Evolutionary conservation across 192 early-diverging fungal species (phyloP).

Genomic region (Diversispora eburnea): DNA sequence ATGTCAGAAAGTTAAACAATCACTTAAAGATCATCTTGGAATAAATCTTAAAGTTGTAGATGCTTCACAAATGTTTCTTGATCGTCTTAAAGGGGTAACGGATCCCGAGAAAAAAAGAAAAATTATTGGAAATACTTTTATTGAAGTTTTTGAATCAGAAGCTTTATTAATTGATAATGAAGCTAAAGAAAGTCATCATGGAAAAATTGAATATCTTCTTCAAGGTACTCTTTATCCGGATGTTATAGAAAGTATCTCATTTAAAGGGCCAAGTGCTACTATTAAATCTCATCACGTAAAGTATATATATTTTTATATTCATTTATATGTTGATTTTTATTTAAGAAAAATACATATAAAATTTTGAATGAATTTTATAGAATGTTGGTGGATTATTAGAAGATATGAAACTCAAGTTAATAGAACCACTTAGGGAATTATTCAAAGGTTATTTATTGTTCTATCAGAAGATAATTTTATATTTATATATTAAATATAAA

Average conservation of each 20-base stretch:
- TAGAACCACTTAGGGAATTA: constrained; percentile 96
- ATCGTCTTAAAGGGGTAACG: constrained; percentile 82
- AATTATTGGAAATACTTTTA: constrained; percentile 98
- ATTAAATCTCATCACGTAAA: constrained; percentile 97
- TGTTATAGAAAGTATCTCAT: constrained; percentile 97
- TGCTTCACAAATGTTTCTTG: constrained; percentile 80
- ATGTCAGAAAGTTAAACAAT: constrained; percentile 80
- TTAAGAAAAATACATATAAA: not conserved
- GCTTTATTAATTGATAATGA: constrained; percentile 81
- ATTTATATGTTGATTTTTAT: not conserved
- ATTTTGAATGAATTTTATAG: constrained; percentile 29
- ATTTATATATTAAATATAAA: not conserved
- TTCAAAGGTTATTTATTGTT: constrained; percentile 64
- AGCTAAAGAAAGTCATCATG: constrained; percentile 65
- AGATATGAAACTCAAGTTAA: constrained; percentile 96
- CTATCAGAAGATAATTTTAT: no score
- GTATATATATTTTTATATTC: constrained; percentile 1
- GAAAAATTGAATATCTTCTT: constrained; percentile 89
- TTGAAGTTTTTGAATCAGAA: constrained; percentile 96
- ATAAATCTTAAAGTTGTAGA: constrained; percentile 95
- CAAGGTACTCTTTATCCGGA: constrained; percentile 99
- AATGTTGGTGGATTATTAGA: constrained; percentile 96
- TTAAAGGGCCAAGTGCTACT: constrained; percentile 98
- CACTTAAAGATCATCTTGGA: constrained; percentile 82
- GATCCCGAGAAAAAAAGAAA: constrained; percentile 98